Evolutionary conservation across 805 yeast genomes (phyloP), one percentile per base, ranked within the genome.

Genomic region (Pichia kluyveri): DNA sequence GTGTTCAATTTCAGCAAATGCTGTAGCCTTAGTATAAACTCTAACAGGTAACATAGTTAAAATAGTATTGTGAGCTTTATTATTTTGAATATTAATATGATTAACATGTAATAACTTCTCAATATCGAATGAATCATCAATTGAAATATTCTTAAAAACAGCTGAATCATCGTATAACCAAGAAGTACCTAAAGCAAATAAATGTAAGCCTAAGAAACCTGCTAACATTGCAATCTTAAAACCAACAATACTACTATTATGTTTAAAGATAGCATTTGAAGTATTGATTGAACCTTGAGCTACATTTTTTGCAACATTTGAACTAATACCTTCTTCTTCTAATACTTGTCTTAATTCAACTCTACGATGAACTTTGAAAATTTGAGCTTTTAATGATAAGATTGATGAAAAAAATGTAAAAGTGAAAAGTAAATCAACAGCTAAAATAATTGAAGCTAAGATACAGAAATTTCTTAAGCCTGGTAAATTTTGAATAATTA

Each of bases 311-410:
- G 96, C 96, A 34, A 85, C 84, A 42, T 70, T 64, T 38, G 80
- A 78, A 41, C 85, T 75, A 34, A 91, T 77, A 27, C 99, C 98
- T 60, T 91, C 99, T 63, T 91, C 99, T 69, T 90, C 93, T 54
- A 91, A 72, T 30, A 86, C 88, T 53, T 79, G 80, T 61, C 83
- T 82, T 61, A 89, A 76, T 47, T 80, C 78, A 50, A 86, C 80
- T 42, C 88, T 84, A 54, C 87, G 80, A 66, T 90, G 87, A 48
- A 93, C 93, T 51, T 86, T 73, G 62, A 80, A 80, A 63, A 91
- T 87, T 66, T 93, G 96, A 42, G 91, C 80, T 68, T 91, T 91
- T 64, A 91, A 74, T 3, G 96, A 81, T 55, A 91, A 75, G 47
- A 87, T 77, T 4, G 96, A 89, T 14, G 95, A 72, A 63, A 76